Evolutionary conservation across 2,329 filamentous ascomycete species (phyloP).

Genomic region (Rosellinia necatrix): DNA sequence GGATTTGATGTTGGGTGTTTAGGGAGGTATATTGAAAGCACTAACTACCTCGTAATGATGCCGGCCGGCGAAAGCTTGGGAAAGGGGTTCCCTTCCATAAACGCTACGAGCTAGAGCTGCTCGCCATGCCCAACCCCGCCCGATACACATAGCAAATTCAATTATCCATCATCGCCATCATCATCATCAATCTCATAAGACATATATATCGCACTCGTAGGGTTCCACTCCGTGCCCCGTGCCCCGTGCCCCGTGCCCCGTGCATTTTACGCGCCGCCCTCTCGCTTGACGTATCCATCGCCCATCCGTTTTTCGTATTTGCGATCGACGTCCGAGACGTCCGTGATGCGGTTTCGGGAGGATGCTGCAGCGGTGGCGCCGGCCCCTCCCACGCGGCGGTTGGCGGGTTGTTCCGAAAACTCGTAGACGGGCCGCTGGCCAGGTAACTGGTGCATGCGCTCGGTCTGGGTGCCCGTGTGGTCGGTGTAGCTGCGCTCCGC

Average conservation of each 20-base stretch:
- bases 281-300: slow-evolving; percentile 21
- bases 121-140: too few species aligned
- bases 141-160: too few species aligned
- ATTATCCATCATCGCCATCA: too few species aligned
- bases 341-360: slow-evolving; percentile 20
- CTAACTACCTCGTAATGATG: too few species aligned
- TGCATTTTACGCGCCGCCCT: slow-evolving; percentile 20
- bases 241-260: neutral
- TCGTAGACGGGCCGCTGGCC: slow-evolving; percentile 28
- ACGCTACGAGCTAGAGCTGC: too few species aligned
- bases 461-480: slow-evolving; percentile 17
- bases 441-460: slow-evolving; percentile 23
- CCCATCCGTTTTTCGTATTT: slow-evolving; percentile 19
- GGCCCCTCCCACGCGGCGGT: slow-evolving; percentile 1
- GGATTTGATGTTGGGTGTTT: too few species aligned
- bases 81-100: too few species aligned
- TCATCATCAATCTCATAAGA: too few species aligned
- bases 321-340: slow-evolving; percentile 19
- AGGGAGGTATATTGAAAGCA: too few species aligned
- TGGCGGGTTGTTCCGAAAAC: neutral
- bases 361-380: neutral
- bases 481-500: slow-evolving; percentile 29
- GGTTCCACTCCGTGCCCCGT: too few species aligned
- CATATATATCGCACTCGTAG: too few species aligned
- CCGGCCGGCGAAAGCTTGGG: too few species aligned